Conservation (phyloP, 495 filamentous ascomycete genomes). For the Aspergillus haitiensis region DNA sequence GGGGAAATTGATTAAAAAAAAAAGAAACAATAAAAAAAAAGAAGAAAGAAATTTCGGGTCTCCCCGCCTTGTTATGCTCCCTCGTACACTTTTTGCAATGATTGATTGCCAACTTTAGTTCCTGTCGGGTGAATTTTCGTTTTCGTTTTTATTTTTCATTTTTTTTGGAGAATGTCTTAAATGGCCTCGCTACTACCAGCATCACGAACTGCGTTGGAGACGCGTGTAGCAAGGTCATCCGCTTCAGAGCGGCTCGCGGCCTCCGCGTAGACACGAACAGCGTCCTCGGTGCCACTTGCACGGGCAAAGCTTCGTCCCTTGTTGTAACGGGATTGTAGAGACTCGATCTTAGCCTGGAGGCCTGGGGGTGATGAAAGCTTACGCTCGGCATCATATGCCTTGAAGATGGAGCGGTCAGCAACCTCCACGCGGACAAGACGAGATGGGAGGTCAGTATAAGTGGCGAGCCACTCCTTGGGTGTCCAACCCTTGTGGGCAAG, state of each 20-base stretch:
- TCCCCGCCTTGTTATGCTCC: neutral
- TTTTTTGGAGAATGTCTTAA: conserved; percentile 12
- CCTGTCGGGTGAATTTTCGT: conserved; percentile 2
- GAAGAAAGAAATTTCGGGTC: conserved; percentile 7
- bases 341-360: conserved; percentile 82
- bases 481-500: conserved; percentile 93
- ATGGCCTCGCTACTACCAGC: conserved; percentile 35
- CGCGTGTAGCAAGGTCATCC: conserved; percentile 80
- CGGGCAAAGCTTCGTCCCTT: conserved; percentile 88
- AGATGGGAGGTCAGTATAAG: conserved; percentile 95
- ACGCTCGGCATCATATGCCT: conserved; percentile 87
- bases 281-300: conserved; percentile 93
- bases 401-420: conserved; percentile 79
- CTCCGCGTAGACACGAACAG: conserved; percentile 95
- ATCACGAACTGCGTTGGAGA: conserved; percentile 67
- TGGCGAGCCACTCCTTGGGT: conserved; percentile 85
- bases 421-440: conserved; percentile 92
- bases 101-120: conserved; percentile 1
- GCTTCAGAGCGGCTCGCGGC: conserved; percentile 81
- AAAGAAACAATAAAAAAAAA: too few species aligned
- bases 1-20: too few species aligned
- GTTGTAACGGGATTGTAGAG: conserved; percentile 83
- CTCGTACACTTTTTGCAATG: conserved; percentile 7
- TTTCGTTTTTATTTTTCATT: too few species aligned
- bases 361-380: conserved; percentile 75